Evolutionary conservation across 2,329 filamentous ascomycete genomes (phyloP).

Genomic region (Epichloe sp.): DNA sequence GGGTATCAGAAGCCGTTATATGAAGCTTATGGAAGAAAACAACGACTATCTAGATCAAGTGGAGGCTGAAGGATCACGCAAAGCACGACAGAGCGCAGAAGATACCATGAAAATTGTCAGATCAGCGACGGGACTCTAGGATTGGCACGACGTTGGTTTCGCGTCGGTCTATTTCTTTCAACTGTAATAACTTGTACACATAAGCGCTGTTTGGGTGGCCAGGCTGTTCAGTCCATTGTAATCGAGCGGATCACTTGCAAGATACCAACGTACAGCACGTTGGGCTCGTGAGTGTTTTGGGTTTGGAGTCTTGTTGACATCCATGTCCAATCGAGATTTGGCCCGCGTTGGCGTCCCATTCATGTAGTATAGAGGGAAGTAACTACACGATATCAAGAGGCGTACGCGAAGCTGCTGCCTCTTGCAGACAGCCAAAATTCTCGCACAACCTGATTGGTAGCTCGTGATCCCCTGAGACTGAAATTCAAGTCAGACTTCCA

Average conservation of each 20-base stretch:
- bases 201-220: not conserved
- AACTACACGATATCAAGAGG: constrained; percentile 25
- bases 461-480: constrained; percentile 49
- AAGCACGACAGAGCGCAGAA: constrained; percentile 48
- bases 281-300: not conserved
- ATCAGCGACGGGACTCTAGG: constrained; percentile 35
- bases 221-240: not conserved
- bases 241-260: not conserved
- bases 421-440: constrained; percentile 63
- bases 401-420: constrained; percentile 47
- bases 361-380: not conserved
- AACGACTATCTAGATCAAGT: constrained; percentile 43
- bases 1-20: constrained; percentile 43
- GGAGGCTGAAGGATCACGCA: constrained; percentile 42
- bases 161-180: not conserved
- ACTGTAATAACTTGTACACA: not conserved
- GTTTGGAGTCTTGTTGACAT: not conserved
- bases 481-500: not conserved
- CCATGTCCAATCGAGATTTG: not conserved
- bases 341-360: not conserved
- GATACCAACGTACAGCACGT: not conserved
- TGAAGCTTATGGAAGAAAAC: constrained; percentile 32
- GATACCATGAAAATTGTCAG: constrained; percentile 42
- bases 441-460: constrained; percentile 53
- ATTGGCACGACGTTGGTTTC: not conserved